Conservation (phyloP, 1,284 basidiomycete genomes). For the Schizophyllum amplum region DNA sequence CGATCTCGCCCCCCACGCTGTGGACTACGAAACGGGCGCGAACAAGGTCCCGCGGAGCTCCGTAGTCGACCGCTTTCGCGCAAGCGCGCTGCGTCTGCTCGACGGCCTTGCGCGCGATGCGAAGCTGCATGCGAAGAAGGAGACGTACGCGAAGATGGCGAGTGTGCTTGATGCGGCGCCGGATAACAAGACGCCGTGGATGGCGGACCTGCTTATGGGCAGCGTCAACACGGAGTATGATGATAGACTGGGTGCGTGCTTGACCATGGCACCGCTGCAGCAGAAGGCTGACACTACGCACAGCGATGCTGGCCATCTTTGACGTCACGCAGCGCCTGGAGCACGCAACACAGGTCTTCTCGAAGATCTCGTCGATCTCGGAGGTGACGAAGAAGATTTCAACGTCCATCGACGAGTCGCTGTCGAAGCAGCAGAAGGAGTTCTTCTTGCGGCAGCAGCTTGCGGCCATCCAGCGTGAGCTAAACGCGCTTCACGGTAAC, state of each 20-base stretch:
- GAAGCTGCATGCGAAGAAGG: conserved; percentile 43
- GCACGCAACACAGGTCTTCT: conserved; percentile 58
- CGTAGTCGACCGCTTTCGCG: conserved; percentile 53
- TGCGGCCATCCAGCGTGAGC: conserved; percentile 82
- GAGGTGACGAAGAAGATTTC: conserved; percentile 74
- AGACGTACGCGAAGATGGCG: conserved; percentile 57
- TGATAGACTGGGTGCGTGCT: conserved; percentile 59
- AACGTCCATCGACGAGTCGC: conserved; percentile 66
- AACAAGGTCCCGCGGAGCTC: conserved; percentile 26
- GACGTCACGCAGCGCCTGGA: conserved; percentile 52
- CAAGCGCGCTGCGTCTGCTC: conserved; percentile 53
- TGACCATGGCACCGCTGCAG: neutral
- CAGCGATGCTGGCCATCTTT: conserved; percentile 51
- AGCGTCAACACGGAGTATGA: conserved; percentile 54
- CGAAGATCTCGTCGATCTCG: conserved; percentile 64
- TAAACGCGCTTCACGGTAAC: conserved; percentile 49
- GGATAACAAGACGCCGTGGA: conserved; percentile 52
- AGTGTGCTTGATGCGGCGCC: conserved; percentile 58
- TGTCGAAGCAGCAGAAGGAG: conserved; percentile 78
- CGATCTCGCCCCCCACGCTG: conserved; percentile 40
- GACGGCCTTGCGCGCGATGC: conserved; percentile 60
- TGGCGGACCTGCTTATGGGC: conserved; percentile 66
- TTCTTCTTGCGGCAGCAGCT: conserved; percentile 82
- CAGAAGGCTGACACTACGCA: conserved; percentile 6
- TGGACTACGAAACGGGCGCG: conserved; percentile 37